Conservation (phyloP, 2,329 filamentous ascomycete genomes). For the Paracamarosporium sp. region DNA sequence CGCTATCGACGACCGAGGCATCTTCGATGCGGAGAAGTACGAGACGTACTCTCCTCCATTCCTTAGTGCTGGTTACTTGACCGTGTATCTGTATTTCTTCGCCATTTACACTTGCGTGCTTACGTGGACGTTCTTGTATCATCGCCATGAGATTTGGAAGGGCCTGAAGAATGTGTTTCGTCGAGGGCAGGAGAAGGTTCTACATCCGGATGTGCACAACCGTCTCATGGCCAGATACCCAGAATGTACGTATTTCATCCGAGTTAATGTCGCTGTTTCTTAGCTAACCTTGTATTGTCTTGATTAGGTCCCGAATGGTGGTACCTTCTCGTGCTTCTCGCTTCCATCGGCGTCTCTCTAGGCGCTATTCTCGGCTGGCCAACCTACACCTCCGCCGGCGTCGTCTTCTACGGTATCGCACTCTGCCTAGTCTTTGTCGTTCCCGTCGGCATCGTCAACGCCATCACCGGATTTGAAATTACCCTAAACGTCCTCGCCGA, state of each 20-base stretch:
- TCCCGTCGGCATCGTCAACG: constrained; percentile 60
- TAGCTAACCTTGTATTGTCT: too few species aligned
- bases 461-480: constrained; percentile 61
- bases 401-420: constrained; percentile 59
- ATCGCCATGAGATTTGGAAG: constrained; percentile 59
- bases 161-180: constrained; percentile 57
- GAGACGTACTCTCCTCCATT: constrained; percentile 59
- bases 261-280: constrained; percentile 15
- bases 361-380: constrained; percentile 58
- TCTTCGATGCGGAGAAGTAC: background rate
- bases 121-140: constrained; percentile 60
- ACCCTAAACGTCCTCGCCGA: constrained; percentile 58
- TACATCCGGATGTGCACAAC: constrained; percentile 55
- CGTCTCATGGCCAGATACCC: constrained; percentile 57
- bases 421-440: constrained; percentile 61
- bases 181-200: constrained; percentile 32
- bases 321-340: constrained; percentile 54
- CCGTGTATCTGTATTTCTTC: constrained; percentile 64
- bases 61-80: constrained; percentile 58
- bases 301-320: constrained; percentile 58
- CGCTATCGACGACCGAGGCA: background rate
- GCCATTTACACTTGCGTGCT: constrained; percentile 61
- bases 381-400: constrained; percentile 59
- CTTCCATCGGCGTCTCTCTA: constrained; percentile 54
- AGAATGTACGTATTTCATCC: constrained; percentile 45